These are phyloP conservation scores for Diaporthe sp. DNA, from an alignment of 2,329 filamentous ascomycete genomes.

Conservation along the genomic window DNA sequence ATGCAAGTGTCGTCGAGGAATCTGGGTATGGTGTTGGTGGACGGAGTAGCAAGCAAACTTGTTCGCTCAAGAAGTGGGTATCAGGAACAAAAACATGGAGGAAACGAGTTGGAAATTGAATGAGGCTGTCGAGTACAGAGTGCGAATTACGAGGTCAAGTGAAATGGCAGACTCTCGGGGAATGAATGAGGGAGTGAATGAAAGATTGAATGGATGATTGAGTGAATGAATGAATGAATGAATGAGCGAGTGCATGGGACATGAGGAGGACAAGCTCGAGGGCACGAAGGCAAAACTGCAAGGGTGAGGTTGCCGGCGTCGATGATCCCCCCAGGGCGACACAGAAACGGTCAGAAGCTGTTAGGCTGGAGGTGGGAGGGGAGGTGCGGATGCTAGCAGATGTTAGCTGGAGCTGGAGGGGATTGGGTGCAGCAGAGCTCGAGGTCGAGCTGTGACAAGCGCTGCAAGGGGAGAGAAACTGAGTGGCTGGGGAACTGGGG, in stretches of 20 bases:
- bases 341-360: constrained; percentile 34
- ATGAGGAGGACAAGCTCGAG: constrained; percentile 10
- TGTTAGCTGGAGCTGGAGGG: constrained; percentile 29
- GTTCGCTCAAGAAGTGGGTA: neutral
- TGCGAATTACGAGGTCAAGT: neutral
- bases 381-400: constrained; percentile 22
- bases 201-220: neutral
- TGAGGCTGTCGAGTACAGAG: neutral
- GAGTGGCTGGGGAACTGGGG: constrained; percentile 38
- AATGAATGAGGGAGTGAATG: neutral
- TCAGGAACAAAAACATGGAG: neutral
- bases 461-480: constrained; percentile 22
- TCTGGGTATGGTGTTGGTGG: neutral
- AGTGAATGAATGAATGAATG: neutral
- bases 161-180: neutral
- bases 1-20: neutral
- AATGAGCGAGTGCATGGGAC: neutral
- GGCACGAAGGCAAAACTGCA: constrained; percentile 13
- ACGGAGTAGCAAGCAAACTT: neutral
- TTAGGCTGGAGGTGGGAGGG: neutral
- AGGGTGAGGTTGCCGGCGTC: neutral
- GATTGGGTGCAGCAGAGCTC: constrained; percentile 17
- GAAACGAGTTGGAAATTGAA: neutral
- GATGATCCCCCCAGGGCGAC: constrained; percentile 14
- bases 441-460: constrained; percentile 21